A percentile compares a stretch with the other conserved stretches of the same genome.
Conservation (phyloP, 306 rosid species). For the Glycine tomentella region DNA sequence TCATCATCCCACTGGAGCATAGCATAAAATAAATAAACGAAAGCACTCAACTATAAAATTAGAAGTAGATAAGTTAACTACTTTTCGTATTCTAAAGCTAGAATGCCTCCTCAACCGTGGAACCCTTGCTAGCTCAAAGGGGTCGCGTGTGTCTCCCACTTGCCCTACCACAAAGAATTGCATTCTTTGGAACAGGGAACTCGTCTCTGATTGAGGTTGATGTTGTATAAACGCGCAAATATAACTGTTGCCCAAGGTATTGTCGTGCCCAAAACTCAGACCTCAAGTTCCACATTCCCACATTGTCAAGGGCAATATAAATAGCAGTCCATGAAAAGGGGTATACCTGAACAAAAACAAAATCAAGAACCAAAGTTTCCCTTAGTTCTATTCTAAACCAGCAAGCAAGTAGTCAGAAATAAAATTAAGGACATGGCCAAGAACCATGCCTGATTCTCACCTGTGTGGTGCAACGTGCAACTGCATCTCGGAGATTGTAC, state of each 20-base stretch:
- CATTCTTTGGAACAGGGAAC: constrained; percentile 91
- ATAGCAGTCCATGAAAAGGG: constrained; percentile 97
- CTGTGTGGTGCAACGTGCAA: constrained; percentile 92
- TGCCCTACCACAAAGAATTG: constrained; percentile 87
- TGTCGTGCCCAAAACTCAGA: constrained; percentile 95
- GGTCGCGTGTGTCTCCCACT: constrained; percentile 89
- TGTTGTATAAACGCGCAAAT: constrained; percentile 79
- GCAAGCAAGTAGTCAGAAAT: background rate
- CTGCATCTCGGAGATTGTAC: constrained; percentile 92
- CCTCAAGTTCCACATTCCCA: constrained; percentile 99
- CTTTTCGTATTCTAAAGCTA: constrained; percentile 47
- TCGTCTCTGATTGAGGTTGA: constrained; percentile 89
- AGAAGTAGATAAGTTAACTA: constrained; percentile 43
- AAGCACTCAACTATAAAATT: constrained; percentile 49
- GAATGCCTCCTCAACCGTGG: constrained; percentile 44
- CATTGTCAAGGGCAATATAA: constrained; percentile 85
- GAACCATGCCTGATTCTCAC: constrained; percentile 46
- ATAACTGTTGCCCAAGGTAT: constrained; percentile 88
- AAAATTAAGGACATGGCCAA: background rate
- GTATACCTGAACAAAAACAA: constrained; percentile 68
- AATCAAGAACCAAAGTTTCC: background rate
- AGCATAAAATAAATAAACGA: constrained; percentile 33
- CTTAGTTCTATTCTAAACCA: background rate
- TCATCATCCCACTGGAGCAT: constrained; percentile 29
- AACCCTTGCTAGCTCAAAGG: constrained; percentile 52